phyloP scores from a whole-genome alignment of 768 basidiomycete genomes.

The Tubosaeta sp. region DNA sequence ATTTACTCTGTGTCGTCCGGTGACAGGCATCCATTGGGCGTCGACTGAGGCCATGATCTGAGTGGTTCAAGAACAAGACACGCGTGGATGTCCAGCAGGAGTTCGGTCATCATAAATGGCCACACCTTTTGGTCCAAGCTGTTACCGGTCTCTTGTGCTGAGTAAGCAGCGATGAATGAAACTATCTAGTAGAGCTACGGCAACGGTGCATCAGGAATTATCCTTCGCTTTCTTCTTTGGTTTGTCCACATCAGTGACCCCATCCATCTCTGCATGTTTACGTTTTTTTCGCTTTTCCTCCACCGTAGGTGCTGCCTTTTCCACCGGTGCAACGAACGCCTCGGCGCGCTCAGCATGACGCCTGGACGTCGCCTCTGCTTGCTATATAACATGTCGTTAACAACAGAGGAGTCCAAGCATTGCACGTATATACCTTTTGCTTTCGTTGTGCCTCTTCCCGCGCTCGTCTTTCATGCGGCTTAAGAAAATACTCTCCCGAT shows the following conservation, averaged over 20 bases:
- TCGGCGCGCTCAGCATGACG: conserved; percentile 79
- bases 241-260: conserved; percentile 34
- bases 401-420: not conserved
- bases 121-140: conserved; percentile 6
- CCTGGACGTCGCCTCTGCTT: conserved; percentile 69
- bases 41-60: conserved; percentile 42
- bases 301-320: conserved; percentile 66
- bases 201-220: not conserved
- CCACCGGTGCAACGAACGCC: conserved; percentile 84
- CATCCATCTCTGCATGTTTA: conserved; percentile 40
- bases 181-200: not conserved
- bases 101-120: conserved; percentile 12
- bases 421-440: conserved; percentile 48
- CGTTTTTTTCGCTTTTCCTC: conserved; percentile 70
- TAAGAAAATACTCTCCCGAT: conserved; percentile 98
- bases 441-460: conserved; percentile 66
- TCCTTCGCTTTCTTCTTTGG: conserved; percentile 37
- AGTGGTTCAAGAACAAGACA: conserved; percentile 23
- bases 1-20: conserved; percentile 55
- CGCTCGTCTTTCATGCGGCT: conserved; percentile 78
- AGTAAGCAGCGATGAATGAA: conserved; percentile 17
- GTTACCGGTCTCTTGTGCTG: conserved; percentile 17
- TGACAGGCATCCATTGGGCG: conserved; percentile 52
- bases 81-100: conserved; percentile 8
- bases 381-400: conserved; percentile 41